These are phyloP conservation scores for Geotrichum candidum DNA, from an alignment of 1,139 yeast species.

Conservation along the genomic window DNA sequence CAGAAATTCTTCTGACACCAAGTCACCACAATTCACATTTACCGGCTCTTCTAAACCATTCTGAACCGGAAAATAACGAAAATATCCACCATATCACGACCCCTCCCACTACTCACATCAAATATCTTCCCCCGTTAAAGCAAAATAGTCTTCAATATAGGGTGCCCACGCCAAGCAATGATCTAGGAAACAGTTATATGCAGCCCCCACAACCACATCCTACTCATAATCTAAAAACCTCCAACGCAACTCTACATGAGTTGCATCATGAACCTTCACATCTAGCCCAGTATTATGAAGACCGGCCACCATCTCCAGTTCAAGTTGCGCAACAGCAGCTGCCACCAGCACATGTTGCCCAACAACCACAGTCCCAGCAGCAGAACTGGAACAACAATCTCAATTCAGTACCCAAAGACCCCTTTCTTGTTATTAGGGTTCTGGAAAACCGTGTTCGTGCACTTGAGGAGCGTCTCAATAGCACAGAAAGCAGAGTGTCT, in stretches of 20 bases:
- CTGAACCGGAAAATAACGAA: background rate
- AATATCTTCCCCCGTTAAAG: background rate
- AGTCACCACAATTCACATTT: background rate
- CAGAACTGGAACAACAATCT: constrained; percentile 18
- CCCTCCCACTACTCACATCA: background rate
- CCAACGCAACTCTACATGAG: background rate
- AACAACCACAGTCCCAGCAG: background rate
- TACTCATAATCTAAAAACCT: background rate
- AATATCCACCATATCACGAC: background rate
- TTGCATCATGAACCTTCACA: background rate
- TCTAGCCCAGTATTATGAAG: background rate
- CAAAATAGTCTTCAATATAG: background rate
- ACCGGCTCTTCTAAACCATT: background rate
- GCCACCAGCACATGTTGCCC: background rate
- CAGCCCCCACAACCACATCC: background rate
- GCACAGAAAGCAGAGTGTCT: constrained; percentile 31
- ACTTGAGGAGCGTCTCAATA: constrained; percentile 31
- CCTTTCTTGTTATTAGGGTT: constrained; percentile 10
- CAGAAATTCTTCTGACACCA: background rate
- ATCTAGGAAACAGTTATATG: background rate
- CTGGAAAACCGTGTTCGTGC: constrained; percentile 31
- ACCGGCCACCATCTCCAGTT: background rate
- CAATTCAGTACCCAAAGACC: constrained; percentile 17
- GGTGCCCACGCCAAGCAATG: background rate
- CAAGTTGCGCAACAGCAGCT: background rate